Conservation (phyloP, 129 eudicot genomes). For the Centella asiatica region DNA sequence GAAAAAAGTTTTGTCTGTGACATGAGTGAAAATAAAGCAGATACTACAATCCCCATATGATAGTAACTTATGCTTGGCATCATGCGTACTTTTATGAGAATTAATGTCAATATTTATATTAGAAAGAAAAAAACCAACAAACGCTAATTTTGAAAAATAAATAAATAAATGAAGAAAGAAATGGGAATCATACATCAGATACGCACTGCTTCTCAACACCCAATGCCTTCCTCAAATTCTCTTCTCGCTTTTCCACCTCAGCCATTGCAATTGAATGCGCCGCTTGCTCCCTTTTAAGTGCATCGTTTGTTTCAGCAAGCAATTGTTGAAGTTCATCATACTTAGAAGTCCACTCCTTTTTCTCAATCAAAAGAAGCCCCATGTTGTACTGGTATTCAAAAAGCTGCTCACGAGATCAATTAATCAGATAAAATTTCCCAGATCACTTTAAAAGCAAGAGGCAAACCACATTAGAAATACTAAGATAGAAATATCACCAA, state of each 20-base stretch:
- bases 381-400: slow-evolving; percentile 95
- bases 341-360: slow-evolving; percentile 72
- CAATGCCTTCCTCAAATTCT: slow-evolving; percentile 75
- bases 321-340: slow-evolving; percentile 55
- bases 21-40: neutral
- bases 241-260: slow-evolving; percentile 91
- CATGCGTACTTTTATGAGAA: too few relatives aligned
- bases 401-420: slow-evolving; percentile 42
- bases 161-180: neutral
- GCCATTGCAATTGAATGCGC: slow-evolving; percentile 65
- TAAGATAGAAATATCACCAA: neutral
- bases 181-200: slow-evolving; percentile 47
- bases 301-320: slow-evolving; percentile 47
- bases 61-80: too few relatives aligned
- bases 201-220: slow-evolving; percentile 93
- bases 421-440: neutral
- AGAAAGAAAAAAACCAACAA: neutral
- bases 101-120: too few relatives aligned
- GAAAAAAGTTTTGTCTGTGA: neutral
- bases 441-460: neutral
- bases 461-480: neutral
- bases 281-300: slow-evolving; percentile 63
- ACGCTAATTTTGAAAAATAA: neutral
- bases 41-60: neutral
- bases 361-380: slow-evolving; percentile 95